Evolutionary conservation across 495 filamentous ascomycete species (phyloP).

Genomic region (Xylaria flabelliformis): DNA sequence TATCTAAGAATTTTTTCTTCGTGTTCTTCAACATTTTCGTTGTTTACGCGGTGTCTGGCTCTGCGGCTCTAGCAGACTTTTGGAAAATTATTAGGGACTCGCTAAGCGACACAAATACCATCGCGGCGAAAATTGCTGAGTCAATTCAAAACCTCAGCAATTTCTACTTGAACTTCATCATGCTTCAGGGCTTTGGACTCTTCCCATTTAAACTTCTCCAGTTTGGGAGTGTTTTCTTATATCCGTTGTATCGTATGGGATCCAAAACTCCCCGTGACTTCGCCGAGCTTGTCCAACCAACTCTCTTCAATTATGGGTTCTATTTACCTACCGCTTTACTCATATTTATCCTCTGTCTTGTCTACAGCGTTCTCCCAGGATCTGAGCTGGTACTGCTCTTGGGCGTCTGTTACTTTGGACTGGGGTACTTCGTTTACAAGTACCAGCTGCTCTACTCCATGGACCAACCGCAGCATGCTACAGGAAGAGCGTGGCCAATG

Average conservation of each 20-base stretch:
- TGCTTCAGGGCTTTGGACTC: constrained; percentile 88
- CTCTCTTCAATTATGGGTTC: constrained; percentile 93
- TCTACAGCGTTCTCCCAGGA: constrained; percentile 87
- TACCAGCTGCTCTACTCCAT: constrained; percentile 98
- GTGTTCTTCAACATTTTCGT: constrained; percentile 99
- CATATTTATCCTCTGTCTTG: constrained; percentile 90
- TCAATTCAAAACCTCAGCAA: constrained; percentile 74
- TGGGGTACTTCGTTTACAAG: constrained; percentile 95
- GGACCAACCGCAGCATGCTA: constrained; percentile 96
- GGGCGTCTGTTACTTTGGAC: constrained; percentile 83
- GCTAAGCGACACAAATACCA: constrained; percentile 75
- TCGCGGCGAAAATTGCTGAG: constrained; percentile 76
- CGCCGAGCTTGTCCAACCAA: constrained; percentile 80
- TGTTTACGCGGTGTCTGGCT: constrained; percentile 89
- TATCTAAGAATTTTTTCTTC: constrained; percentile 99
- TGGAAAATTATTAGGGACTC: constrained; percentile 72
- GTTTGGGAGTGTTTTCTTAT: constrained; percentile 83
- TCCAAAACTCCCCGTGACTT: constrained; percentile 92
- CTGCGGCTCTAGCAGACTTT: constrained; percentile 70
- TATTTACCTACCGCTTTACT: constrained; percentile 92
- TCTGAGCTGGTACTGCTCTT: constrained; percentile 84
- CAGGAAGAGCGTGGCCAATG: constrained; percentile 92
- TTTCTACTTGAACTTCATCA: constrained; percentile 95
- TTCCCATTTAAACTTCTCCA: constrained; percentile 93
- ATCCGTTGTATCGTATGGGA: constrained; percentile 77